Base-by-base conservation (phyloP, 805 yeast genomes). In the Metschnikowia matae region DNA sequence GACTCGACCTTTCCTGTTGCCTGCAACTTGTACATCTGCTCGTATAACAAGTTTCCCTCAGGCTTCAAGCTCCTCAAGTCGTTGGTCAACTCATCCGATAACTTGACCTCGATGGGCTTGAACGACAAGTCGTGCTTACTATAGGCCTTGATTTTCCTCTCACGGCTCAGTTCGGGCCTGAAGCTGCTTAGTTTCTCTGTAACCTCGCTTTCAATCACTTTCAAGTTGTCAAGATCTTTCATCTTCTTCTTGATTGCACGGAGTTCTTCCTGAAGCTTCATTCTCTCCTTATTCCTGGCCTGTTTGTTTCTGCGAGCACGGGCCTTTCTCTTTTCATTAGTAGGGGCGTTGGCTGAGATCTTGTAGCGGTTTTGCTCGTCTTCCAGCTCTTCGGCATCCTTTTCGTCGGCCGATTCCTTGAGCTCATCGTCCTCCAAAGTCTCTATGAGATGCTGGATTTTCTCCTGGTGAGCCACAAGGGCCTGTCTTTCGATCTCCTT, bases 1-100 rank as follows among this genome's bases (percentile, higher is more conserved):
- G 96, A 76, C 68, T 92, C 99, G 49, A 94, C 77, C 63, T 85
- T 81, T 58, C 99, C 99, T 31, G 84, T 76, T 54, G 88, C 81
- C 71, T 94, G 98, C 55, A 92, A 66, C 53, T 80, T 80, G 66
- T 84, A 78, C 82, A 92, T 83, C 51, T 89, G 84, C 64, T 91
- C 97, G 56, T 84, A 83, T 41, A 89, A 74, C 51, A 89, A 70
- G 64, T 85, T 88, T 15, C 98, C 98, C 71, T 94, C 99, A 0
- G 98, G 94, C 63, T 81, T 87, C 62, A 94, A 72, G 54, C 83
- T 80, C 66, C 97, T 81, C 60, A 94, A 74, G 14, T 96, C 87
- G 60, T 87, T 95, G 33, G 86, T 82, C 56, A 94, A 77, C 68
- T 94, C 99, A 63, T 89, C 92, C 23, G 95, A 81, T 47, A 94